Evolutionary conservation across 495 filamentous ascomycete species (phyloP).

Genomic region (Podospora fimiseda): DNA sequence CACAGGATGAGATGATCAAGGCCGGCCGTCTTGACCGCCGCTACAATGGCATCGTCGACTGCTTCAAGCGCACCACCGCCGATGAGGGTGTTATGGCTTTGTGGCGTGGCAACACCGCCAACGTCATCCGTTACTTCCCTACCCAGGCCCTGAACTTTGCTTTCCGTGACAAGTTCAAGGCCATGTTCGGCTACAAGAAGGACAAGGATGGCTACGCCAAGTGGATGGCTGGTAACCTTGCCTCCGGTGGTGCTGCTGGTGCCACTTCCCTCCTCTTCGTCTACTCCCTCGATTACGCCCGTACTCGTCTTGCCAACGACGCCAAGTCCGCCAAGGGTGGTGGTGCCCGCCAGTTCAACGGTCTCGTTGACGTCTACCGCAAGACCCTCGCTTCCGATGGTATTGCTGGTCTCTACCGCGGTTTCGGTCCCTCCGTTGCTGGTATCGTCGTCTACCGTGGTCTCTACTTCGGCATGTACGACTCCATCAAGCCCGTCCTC

Average conservation of each 20-base stretch:
- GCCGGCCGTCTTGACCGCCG: constrained; percentile 94
- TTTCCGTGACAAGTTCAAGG: constrained; percentile 99
- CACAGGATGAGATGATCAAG: constrained; percentile 99
- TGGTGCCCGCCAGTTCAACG: constrained; percentile 99
- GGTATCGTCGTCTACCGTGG: constrained; percentile 99
- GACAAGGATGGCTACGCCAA: constrained; percentile 94
- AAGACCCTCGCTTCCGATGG: constrained; percentile 98
- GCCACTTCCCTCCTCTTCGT: constrained; percentile 99
- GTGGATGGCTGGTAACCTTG: constrained; percentile 99
- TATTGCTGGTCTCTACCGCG: constrained; percentile 99
- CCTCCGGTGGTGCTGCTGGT: constrained; percentile 99
- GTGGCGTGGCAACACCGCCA: constrained; percentile 99
- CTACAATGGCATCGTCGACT: constrained; percentile 90
- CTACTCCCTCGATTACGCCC: constrained; percentile 99
- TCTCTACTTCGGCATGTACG: constrained; percentile 99
- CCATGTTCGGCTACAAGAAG: constrained; percentile 99
- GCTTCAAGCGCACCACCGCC: constrained; percentile 82
- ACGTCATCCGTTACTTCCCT: constrained; percentile 99
- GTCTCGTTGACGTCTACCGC: constrained; percentile 97
- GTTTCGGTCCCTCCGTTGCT: constrained; percentile 97
- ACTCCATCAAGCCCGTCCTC: constrained; percentile 98
- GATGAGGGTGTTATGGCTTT: constrained; percentile 80
- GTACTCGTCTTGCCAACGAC: constrained; percentile 99
- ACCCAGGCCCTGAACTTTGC: constrained; percentile 99
- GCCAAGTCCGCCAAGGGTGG: constrained; percentile 93